Conservation (phyloP, 768 basidiomycete species). For the Boletus reticulatus region DNA sequence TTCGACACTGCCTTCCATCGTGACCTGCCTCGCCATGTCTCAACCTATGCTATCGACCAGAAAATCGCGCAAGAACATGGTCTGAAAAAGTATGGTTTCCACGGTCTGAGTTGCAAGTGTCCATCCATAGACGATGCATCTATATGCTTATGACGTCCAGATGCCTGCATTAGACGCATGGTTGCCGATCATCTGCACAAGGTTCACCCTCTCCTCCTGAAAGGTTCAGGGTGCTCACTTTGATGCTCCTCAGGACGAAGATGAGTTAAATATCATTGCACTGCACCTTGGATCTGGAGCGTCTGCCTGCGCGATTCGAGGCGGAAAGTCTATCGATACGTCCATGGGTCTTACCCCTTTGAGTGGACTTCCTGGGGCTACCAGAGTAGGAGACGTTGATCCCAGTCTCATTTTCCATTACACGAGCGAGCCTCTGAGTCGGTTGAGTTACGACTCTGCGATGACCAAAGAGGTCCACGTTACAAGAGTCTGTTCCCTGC, state of each 20-base stretch:
- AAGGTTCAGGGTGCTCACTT: not conserved
- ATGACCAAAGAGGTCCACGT: constrained; percentile 48
- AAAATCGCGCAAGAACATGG: constrained; percentile 58
- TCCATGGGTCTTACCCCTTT: constrained; percentile 92
- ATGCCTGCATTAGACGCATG: constrained; percentile 64
- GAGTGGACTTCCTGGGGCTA: constrained; percentile 87
- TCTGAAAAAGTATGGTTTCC: constrained; percentile 89
- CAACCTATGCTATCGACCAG: constrained; percentile 76
- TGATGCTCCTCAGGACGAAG: constrained; percentile 32
- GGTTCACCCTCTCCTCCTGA: constrained; percentile 25
- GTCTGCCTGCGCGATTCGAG: constrained; percentile 70
- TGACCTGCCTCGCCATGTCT: constrained; percentile 71
- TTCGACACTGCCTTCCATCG: constrained; percentile 89
- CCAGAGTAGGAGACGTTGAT: constrained; percentile 80
- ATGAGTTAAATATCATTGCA: constrained; percentile 69
- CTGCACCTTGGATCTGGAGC: constrained; percentile 93
- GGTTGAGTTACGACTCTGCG: constrained; percentile 50
- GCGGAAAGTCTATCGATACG: constrained; percentile 78
- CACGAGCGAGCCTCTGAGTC: constrained; percentile 45
- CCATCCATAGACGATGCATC: not conserved
- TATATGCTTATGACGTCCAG: constrained; percentile 32
- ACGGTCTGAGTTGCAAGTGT: constrained; percentile 69
- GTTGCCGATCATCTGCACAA: constrained; percentile 60
- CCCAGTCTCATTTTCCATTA: constrained; percentile 89
- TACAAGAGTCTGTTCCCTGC: constrained; percentile 40